These are phyloP conservation scores for Sclerotinia sclerotiorum DNA, from an alignment of 2,329 filamentous ascomycete species.

Conservation along the genomic window DNA sequence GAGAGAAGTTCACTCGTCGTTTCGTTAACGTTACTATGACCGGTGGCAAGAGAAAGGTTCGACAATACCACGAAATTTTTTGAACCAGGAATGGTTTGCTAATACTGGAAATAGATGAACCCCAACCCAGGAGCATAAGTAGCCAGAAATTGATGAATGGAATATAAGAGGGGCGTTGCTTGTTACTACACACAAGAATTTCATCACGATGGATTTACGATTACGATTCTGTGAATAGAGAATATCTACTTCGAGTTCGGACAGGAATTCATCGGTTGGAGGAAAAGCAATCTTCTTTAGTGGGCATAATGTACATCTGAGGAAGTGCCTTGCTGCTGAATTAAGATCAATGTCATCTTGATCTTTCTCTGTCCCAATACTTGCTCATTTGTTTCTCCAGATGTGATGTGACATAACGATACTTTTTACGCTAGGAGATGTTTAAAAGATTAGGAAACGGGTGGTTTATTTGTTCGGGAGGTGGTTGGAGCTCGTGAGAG, in stretches of 20 bases:
- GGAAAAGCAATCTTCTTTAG: slow-evolving; percentile 38
- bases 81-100: slow-evolving; percentile 20
- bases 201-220: slow-evolving; percentile 21
- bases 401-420: slow-evolving; percentile 16
- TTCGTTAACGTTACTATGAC: slow-evolving; percentile 98
- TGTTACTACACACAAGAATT: slow-evolving; percentile 29
- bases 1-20: slow-evolving; percentile 91
- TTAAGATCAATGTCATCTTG: slow-evolving; percentile 25
- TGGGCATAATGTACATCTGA: slow-evolving; percentile 40
- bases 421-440: neutral
- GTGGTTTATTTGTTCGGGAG: neutral
- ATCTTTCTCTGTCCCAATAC: slow-evolving; percentile 23
- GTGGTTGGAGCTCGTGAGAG: neutral
- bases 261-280: slow-evolving; percentile 33
- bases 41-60: slow-evolving; percentile 96
- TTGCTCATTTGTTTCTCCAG: slow-evolving; percentile 11
- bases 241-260: slow-evolving; percentile 35
- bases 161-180: slow-evolving; percentile 34
- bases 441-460: neutral
- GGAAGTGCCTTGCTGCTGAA: slow-evolving; percentile 25
- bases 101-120: slow-evolving; percentile 65
- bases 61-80: slow-evolving; percentile 7
- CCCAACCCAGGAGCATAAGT: slow-evolving; percentile 74
- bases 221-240: slow-evolving; percentile 29
- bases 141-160: slow-evolving; percentile 30